Conservation (phyloP, 2,329 filamentous ascomycete genomes). For the Rhytidhysteron rufulum region DNA sequence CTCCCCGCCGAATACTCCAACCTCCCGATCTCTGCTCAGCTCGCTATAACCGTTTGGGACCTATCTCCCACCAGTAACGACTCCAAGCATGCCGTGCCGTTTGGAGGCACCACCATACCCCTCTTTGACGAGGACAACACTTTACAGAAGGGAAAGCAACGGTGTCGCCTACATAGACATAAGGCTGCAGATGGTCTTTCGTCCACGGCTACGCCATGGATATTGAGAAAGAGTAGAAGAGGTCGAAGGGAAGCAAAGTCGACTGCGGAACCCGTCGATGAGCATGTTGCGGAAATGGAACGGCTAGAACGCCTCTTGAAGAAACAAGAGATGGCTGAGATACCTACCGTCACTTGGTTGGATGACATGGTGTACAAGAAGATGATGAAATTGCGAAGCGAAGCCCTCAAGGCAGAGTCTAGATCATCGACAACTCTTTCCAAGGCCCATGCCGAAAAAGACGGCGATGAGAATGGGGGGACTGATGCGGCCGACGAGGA, state of each 20-base stretch:
- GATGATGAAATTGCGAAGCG: constrained; percentile 64
- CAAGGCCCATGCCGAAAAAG: background rate
- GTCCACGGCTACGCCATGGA: constrained; percentile 72
- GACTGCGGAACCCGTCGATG: constrained; percentile 46
- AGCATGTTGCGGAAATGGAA: constrained; percentile 81
- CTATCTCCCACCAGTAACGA: constrained; percentile 73
- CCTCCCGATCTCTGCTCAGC: constrained; percentile 73
- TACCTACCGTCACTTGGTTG: constrained; percentile 88
- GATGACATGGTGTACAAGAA: constrained; percentile 91
- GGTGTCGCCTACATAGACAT: constrained; percentile 80
- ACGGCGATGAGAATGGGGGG: constrained; percentile 10
- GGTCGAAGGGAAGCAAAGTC: constrained; percentile 49
- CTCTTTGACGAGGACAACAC: constrained; percentile 94
- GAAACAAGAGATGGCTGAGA: constrained; percentile 97
- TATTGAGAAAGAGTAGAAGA: constrained; percentile 53
- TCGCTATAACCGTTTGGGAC: constrained; percentile 96
- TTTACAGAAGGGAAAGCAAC: constrained; percentile 85
- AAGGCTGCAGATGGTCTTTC: constrained; percentile 82
- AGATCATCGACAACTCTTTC: constrained; percentile 8
- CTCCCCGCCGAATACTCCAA: constrained; percentile 81
- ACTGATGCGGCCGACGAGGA: constrained; percentile 49
- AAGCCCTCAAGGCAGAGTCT: constrained; percentile 34
- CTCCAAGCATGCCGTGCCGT: constrained; percentile 77
- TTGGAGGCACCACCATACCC: constrained; percentile 86
- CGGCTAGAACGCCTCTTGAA: constrained; percentile 87